phyloP scores from a whole-genome alignment of 345 rosid genomes.

The Pseudoturritis turrita region DNA sequence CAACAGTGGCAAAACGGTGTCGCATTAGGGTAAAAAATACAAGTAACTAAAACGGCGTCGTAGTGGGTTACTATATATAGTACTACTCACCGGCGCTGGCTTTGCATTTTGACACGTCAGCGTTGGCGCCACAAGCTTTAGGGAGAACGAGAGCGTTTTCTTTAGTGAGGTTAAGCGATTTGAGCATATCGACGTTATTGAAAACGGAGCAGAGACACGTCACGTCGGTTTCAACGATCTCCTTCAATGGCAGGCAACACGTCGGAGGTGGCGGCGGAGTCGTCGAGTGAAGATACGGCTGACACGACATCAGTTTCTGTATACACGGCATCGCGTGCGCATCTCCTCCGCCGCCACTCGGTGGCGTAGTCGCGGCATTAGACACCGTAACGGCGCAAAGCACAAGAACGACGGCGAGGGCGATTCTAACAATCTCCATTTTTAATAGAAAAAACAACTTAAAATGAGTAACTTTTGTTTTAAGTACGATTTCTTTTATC shows the following conservation, averaged over 20 bases:
- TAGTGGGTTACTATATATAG: too few relatives aligned
- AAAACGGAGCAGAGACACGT: slow-evolving; percentile 52
- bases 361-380: background rate
- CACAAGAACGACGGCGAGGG: slow-evolving; percentile 7
- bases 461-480: background rate
- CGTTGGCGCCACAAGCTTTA: slow-evolving; percentile 43
- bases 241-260: slow-evolving; percentile 51
- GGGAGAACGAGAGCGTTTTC: slow-evolving; percentile 49
- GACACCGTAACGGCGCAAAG: background rate
- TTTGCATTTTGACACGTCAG: slow-evolving; percentile 45
- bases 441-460: background rate
- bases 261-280: slow-evolving; percentile 34
- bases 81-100: slow-evolving; percentile 12
- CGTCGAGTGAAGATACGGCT: slow-evolving; percentile 32
- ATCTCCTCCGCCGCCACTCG: slow-evolving; percentile 13
- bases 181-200: slow-evolving; percentile 32
- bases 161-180: slow-evolving; percentile 37
- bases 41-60: background rate
- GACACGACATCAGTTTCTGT: slow-evolving; percentile 54
- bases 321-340: slow-evolving; percentile 36
- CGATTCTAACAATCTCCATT: slow-evolving; percentile 3
- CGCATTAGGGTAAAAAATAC: background rate
- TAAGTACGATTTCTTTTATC: background rate
- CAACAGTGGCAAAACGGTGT: background rate
- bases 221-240: slow-evolving; percentile 22